These are phyloP conservation scores for Calamus simplicifolius DNA, from an alignment of 176 grass and related monocot species.

Conservation along the genomic window DNA sequence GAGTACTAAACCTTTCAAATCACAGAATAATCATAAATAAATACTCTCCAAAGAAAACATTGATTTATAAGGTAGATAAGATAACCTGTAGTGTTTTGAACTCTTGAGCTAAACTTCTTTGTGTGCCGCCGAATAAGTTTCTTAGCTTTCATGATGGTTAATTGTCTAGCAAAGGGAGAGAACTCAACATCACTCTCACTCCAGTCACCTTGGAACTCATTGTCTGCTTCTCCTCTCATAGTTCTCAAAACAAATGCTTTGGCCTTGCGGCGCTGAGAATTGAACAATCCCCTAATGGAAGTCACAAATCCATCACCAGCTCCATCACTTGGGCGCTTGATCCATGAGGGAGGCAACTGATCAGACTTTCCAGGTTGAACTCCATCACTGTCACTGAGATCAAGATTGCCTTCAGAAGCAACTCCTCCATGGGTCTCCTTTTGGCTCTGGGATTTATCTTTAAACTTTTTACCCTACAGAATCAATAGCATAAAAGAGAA, in stretches of 20 bases:
- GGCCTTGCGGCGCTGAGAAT: slow-evolving; percentile 69
- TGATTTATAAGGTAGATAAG: background rate
- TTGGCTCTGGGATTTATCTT: slow-evolving; percentile 68
- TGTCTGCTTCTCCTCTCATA: slow-evolving; percentile 70
- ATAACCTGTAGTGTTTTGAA: slow-evolving; percentile 43
- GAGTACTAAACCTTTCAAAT: too few species aligned
- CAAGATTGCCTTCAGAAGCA: slow-evolving; percentile 42
- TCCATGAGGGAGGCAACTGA: slow-evolving; percentile 57
- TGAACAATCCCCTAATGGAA: slow-evolving; percentile 89
- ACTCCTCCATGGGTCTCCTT: slow-evolving; percentile 41
- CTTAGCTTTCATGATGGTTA: slow-evolving; percentile 85
- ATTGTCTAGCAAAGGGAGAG: slow-evolving; percentile 84
- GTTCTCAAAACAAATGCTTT: slow-evolving; percentile 80
- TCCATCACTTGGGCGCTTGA: slow-evolving; percentile 61
- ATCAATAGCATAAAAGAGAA: slow-evolving; percentile 9
- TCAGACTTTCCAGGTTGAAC: slow-evolving; percentile 53
- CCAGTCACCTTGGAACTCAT: slow-evolving; percentile 78
- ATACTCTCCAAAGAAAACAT: too few species aligned
- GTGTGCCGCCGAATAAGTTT: slow-evolving; percentile 83
- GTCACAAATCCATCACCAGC: slow-evolving; percentile 92
- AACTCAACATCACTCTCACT: slow-evolving; percentile 86
- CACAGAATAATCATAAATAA: too few species aligned
- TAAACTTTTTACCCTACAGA: slow-evolving; percentile 90
- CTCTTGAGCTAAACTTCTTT: slow-evolving; percentile 62
- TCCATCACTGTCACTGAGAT: slow-evolving; percentile 73